Conservation (phyloP, 1,284 basidiomycete species). For the Amylostereum areolatum region DNA sequence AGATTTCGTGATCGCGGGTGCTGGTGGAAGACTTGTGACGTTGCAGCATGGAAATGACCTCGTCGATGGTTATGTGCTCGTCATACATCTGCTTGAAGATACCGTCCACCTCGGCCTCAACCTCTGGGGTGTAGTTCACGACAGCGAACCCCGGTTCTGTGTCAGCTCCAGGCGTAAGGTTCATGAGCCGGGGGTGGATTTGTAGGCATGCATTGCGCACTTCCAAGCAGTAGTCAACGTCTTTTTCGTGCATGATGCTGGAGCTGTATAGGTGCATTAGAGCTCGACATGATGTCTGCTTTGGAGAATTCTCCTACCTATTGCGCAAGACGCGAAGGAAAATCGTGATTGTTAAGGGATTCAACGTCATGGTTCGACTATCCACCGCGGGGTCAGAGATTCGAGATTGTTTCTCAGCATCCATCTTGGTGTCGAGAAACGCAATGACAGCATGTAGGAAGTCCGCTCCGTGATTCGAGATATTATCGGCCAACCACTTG, state of each 20-base stretch:
- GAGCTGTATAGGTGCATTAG: constrained; percentile 37
- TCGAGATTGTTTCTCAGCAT: constrained; percentile 76
- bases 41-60: constrained; percentile 86
- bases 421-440: constrained; percentile 89
- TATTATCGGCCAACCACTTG: constrained; percentile 91
- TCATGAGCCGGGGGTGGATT: constrained; percentile 95
- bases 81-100: constrained; percentile 99
- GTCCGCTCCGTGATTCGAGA: constrained; percentile 73
- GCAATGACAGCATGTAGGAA: constrained; percentile 85
- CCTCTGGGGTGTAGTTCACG: constrained; percentile 82
- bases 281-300: constrained; percentile 8
- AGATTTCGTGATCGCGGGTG: constrained; percentile 88
- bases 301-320: constrained; percentile 41
- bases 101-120: constrained; percentile 89
- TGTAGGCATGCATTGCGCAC: constrained; percentile 93
- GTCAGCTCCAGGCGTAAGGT: constrained; percentile 84
- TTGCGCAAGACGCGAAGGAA: constrained; percentile 84
- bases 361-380: constrained; percentile 75
- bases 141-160: constrained; percentile 91
- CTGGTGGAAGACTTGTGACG: constrained; percentile 81
- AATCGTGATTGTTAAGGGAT: constrained; percentile 84
- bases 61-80: constrained; percentile 89
- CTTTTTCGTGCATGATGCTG: constrained; percentile 62
- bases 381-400: constrained; percentile 77
- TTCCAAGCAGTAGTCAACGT: constrained; percentile 87